Evolutionary conservation across 2,329 filamentous ascomycete species (phyloP).

Genomic region (Diplocarpon rosae): DNA sequence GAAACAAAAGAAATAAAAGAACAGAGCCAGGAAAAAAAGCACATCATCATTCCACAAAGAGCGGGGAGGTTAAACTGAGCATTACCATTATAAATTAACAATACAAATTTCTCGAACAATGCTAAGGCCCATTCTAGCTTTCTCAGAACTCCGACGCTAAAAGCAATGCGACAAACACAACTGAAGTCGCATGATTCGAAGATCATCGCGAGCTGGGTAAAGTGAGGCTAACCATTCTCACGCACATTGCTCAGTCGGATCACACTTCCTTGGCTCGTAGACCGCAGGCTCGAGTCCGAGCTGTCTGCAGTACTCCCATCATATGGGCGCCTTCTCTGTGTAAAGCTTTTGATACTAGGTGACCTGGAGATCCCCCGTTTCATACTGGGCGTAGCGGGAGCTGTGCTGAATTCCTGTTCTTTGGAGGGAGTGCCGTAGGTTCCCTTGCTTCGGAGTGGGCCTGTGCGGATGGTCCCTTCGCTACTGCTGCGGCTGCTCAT

Average conservation of each 20-base stretch:
- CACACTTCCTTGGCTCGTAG: constrained; percentile 22
- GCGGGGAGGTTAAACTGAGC: background rate
- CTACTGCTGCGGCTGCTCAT: constrained; percentile 18
- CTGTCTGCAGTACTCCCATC: constrained; percentile 9
- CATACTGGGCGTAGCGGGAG: constrained; percentile 21
- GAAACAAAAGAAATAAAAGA: too few relatives aligned
- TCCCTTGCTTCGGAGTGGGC: constrained; percentile 12
- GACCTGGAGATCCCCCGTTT: constrained; percentile 13
- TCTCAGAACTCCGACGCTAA: constrained; percentile 21
- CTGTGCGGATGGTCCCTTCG: constrained; percentile 24
- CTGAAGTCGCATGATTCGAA: background rate
- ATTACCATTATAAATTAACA: constrained; percentile 15
- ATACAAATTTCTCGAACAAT: constrained; percentile 10
- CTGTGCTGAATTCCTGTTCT: constrained; percentile 15
- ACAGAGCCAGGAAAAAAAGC: too few relatives aligned
- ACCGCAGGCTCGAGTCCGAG: constrained; percentile 20
- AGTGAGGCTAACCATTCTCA: constrained; percentile 20
- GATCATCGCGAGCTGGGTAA: constrained; percentile 14
- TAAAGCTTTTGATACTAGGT: constrained; percentile 18
- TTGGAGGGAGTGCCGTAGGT: constrained; percentile 10
- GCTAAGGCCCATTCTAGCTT: background rate
- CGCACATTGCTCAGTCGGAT: constrained; percentile 21
- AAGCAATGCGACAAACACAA: constrained; percentile 6
- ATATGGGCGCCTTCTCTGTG: constrained; percentile 20
- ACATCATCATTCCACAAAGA: background rate